Base-by-base conservation (phyloP, 176 grass and related monocot species). In the Hyparrhenia diplandra region DNA sequence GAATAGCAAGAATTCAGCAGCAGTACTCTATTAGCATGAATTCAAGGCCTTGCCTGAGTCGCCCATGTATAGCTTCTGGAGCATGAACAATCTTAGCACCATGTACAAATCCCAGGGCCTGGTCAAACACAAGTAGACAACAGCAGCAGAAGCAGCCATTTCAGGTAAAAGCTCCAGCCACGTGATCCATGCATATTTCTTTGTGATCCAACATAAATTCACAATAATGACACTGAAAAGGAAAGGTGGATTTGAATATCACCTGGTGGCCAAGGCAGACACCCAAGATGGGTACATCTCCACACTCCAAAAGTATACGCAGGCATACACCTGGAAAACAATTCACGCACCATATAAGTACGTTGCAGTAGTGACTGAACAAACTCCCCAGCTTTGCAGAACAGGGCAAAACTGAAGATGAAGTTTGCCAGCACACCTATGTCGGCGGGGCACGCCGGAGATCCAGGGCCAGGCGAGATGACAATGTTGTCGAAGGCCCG, bases 181-280 rank as follows among this genome's bases (percentile, higher is more conserved):
- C 20, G 52, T 4, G 35, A 73, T 85, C 45, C 35, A 64, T 76
- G 2, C 5, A 18, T 55, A 41, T 68, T 25, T 5, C 23, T 72
- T 63, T 4, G 13, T 74, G 25, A 7, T 63, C 60, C 27, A 3
- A 85, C 87, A 70, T 59, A 73, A 85, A 54, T 23, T 32, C 12
- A 93, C 6, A 57, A 64, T 6, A 12, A 67, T 8, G 66, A 39
- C 42, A 80, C 17, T 69, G 61, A 45, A 54, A 74, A 32, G 1
- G 27, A 51, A 66, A 65, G 27, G 16, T 2, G 24, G 82, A 16
- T 29, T 16, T 63, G 25, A 29, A 51, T 89, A 61, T 70, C 58
- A 93, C 95, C 95, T 98, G 95, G 73, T 98, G 92, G 47, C 95
- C 95, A 81, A 98, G 95, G 89, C 95, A 98, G 47, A 95, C 92